A percentile compares a stretch with the other conserved stretches of the same genome.
These are phyloP conservation scores for Trichophyton equinum DNA, from an alignment of 2,329 filamentous ascomycete genomes.

Conservation along the genomic window DNA sequence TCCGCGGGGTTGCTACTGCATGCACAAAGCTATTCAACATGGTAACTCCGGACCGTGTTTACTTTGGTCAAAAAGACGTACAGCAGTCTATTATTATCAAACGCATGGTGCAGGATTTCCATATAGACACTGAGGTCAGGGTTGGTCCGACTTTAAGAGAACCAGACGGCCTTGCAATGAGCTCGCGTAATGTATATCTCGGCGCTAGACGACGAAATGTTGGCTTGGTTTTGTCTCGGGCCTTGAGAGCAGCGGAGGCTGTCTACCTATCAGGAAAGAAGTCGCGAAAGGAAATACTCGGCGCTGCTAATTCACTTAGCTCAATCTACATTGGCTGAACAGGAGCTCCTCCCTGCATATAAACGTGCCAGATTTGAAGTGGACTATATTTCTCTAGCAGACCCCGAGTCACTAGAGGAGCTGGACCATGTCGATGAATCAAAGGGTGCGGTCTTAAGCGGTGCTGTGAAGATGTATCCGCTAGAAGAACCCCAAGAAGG, in stretches of 20 bases:
- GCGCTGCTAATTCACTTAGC: conserved; percentile 54
- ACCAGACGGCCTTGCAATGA: conserved; percentile 71
- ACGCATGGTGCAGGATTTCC: conserved; percentile 77
- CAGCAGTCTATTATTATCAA: conserved; percentile 89
- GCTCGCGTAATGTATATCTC: conserved; percentile 87
- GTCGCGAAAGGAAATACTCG: conserved; percentile 55
- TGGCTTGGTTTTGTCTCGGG: conserved; percentile 58
- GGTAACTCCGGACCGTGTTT: conserved; percentile 62
- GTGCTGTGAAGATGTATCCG: conserved; percentile 78
- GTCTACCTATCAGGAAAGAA: conserved; percentile 46
- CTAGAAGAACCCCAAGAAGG: conserved; percentile 56
- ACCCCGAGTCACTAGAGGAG: conserved; percentile 73
- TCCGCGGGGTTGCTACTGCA: conserved; percentile 88
- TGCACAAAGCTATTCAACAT: conserved; percentile 92
- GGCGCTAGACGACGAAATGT: conserved; percentile 59
- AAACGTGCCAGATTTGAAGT: conserved; percentile 64
- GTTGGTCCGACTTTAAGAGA: conserved; percentile 67
- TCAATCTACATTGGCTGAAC: conserved; percentile 44
- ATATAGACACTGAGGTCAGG: conserved; percentile 60
- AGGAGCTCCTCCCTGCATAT: conserved; percentile 46
- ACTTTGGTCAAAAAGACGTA: conserved; percentile 96
- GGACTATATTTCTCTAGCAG: conserved; percentile 84
- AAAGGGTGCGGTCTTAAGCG: conserved; percentile 72
- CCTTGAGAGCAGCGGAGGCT: conserved; percentile 57
- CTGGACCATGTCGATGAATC: conserved; percentile 55